Base-by-base conservation (phyloP, 1,284 basidiomycete genomes). In the Fomes fomentarius region DNA sequence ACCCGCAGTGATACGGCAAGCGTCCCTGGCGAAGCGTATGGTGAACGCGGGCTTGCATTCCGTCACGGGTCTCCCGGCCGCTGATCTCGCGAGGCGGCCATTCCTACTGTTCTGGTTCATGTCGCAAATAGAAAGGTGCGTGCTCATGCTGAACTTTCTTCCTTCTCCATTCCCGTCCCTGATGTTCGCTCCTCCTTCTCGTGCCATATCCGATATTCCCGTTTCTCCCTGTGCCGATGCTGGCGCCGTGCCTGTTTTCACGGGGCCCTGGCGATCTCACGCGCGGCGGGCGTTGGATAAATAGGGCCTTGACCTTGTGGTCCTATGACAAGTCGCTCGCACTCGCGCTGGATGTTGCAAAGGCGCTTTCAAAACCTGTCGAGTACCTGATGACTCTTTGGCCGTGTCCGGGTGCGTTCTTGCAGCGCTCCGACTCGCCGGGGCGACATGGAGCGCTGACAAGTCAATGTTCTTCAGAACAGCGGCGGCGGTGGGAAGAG, bases 61-160 rank as follows among this genome's bases (percentile, higher is more conserved):
- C 1, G 75, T 89, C 56, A 89, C 87, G 10, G 87, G 86, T 4
- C 78, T 84, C 55, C 73, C 76, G 21, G 77, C 75, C 33, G 80
- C 82, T 57, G 69, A 76, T 28, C 58, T 66, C 3, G 54, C 64
- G n/a, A 56, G 54, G 19, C 73, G 87, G 47, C 88, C 88, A 4
- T 87, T 86, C 69, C 87, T 85, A 65, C 74, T 84, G 25, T 88
- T 87, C 70, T 91, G 87, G 87, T 89, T 90, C 66, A 88, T 89
- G 84, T 79, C 79, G 14, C 87, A 91, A 66, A 79, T 89, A 41
- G 77, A 74, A 58, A 77, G 86, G 87, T 86, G 59, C 47, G 72
- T 69, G 21, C 35, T n/a, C 35, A 19, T 21, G n/a, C 14, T 50
- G 31, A 24, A 34, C 47, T 30, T 31, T n/a, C 14, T 12, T 12